A percentile compares a stretch with the other conserved stretches of the same genome.
phyloP scores from a whole-genome alignment of 352 stramenopile species.

The Pythium brassicae region DNA sequence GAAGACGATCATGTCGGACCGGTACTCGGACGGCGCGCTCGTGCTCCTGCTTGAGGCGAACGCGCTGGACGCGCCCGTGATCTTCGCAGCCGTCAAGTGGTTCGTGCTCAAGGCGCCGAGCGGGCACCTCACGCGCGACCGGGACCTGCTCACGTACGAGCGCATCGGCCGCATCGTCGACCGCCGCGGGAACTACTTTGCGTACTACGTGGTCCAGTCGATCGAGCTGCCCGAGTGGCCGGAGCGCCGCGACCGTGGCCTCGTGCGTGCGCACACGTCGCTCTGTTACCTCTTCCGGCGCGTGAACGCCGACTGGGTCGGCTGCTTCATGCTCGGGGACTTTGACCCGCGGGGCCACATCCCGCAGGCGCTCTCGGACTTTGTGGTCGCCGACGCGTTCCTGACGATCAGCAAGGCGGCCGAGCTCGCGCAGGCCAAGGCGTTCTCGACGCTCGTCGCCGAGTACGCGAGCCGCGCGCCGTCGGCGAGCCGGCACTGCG shows the following conservation, averaged over 20 bases:
- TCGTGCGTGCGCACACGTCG: constrained; percentile 38
- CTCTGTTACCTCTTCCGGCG: constrained; percentile 64
- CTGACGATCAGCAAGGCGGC: constrained; percentile 42
- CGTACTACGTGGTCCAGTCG: constrained; percentile 55
- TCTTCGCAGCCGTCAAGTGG: constrained; percentile 69
- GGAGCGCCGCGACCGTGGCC: constrained; percentile 20
- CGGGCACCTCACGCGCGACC: constrained; percentile 41
- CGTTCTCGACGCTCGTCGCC: constrained; percentile 43
- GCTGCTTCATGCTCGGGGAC: constrained; percentile 54
- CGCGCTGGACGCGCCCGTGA: constrained; percentile 30
- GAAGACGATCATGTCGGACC: constrained; percentile 38
- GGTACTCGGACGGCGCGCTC: constrained; percentile 49
- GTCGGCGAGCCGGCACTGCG: constrained; percentile 32
- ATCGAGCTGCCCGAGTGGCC: constrained; percentile 56
- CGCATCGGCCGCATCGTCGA: constrained; percentile 63
- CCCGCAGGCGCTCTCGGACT: constrained; percentile 34
- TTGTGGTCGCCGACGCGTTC: constrained; percentile 38
- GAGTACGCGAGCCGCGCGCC: constrained; percentile 26
- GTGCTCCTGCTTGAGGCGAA: constrained; percentile 58
- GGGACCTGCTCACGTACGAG: constrained; percentile 51
- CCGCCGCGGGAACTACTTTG: constrained; percentile 44
- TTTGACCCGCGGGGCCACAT: constrained; percentile 35
- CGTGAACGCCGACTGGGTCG: constrained; percentile 44
- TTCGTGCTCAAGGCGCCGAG: constrained; percentile 43
- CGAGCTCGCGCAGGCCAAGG: constrained; percentile 41